Evolutionary conservation across 2,329 filamentous ascomycete genomes (phyloP).

Genomic region (Dactylellina cionopaga): DNA sequence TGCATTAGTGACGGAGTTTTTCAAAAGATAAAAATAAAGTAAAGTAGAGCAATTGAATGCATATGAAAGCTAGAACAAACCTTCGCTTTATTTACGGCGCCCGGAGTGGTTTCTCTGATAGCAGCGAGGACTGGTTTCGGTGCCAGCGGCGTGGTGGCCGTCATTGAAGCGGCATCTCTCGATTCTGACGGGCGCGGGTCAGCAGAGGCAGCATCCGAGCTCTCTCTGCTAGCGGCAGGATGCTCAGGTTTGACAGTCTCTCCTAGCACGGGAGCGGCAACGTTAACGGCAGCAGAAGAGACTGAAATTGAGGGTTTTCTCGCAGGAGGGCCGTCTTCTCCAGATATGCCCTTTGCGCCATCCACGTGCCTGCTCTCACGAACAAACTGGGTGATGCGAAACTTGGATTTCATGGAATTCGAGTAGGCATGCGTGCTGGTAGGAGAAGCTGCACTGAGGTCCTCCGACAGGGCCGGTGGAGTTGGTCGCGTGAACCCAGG

Average conservation of each 20-base stretch:
- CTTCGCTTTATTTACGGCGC: constrained; percentile 31
- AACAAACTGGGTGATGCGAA: constrained; percentile 51
- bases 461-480: constrained; percentile 41
- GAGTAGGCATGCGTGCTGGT: constrained; percentile 41
- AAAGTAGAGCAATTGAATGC: neutral
- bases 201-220: constrained; percentile 37
- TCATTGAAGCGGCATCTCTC: constrained; percentile 6
- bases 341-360: constrained; percentile 19
- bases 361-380: constrained; percentile 49
- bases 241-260: constrained; percentile 29
- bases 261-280: constrained; percentile 9
- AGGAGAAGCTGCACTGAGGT: constrained; percentile 37
- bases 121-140: constrained; percentile 22
- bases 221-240: constrained; percentile 25
- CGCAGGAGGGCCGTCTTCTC: constrained; percentile 25
- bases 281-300: constrained; percentile 4
- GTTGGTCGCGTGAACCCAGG: constrained; percentile 50
- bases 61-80: constrained; percentile 29
- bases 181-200: constrained; percentile 20
- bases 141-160: constrained; percentile 9
- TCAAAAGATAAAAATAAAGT: neutral
- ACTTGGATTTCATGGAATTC: constrained; percentile 46
- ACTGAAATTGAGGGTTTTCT: constrained; percentile 14
- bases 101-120: constrained; percentile 20
- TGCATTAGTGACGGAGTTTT: neutral